phyloP scores from a whole-genome alignment of 2,329 filamentous ascomycete genomes.

The Nigrospora osmanthi region DNA sequence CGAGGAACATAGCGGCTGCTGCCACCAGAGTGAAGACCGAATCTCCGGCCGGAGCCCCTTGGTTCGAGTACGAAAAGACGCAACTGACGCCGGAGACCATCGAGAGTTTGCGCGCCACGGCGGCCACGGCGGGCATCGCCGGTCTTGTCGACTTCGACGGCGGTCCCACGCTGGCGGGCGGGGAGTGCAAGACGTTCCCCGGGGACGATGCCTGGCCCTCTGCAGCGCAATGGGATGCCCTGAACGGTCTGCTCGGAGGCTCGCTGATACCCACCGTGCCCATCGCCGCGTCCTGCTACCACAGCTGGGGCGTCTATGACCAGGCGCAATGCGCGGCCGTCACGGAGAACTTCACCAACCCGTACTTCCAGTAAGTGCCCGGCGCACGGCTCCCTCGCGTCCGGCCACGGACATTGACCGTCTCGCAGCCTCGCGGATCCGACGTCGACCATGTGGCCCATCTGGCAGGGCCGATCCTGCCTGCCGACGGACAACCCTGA shows the following conservation, averaged over 20 bases:
- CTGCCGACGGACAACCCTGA: conserved; percentile 13
- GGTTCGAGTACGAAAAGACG: conserved; percentile 1
- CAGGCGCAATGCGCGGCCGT: conserved; percentile 15
- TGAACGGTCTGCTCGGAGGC: conserved; percentile 14
- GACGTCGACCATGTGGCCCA: conserved; percentile 28
- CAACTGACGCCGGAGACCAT: not conserved
- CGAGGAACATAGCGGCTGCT: not conserved
- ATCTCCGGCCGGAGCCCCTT: not conserved
- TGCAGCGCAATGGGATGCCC: conserved; percentile 14
- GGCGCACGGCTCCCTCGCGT: not conserved
- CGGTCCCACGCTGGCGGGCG: not conserved
- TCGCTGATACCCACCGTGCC: conserved; percentile 21
- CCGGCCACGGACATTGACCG: not conserved
- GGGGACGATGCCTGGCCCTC: conserved; percentile 17
- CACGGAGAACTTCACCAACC: conserved; percentile 14
- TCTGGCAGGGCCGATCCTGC: conserved; percentile 18
- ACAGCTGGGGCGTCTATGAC: conserved; percentile 13
- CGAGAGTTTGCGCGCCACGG: not conserved
- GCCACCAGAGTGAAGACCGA: not conserved
- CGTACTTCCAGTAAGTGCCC: conserved; percentile 11
- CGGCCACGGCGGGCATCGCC: not conserved
- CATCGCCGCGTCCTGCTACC: conserved; percentile 21
- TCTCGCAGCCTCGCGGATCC: conserved; percentile 22
- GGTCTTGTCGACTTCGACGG: not conserved
- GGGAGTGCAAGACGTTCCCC: conserved; percentile 16